These are phyloP conservation scores for Leishmania martiniquensis DNA, from an alignment of 208 protist genomes.

Conservation along the genomic window DNA sequence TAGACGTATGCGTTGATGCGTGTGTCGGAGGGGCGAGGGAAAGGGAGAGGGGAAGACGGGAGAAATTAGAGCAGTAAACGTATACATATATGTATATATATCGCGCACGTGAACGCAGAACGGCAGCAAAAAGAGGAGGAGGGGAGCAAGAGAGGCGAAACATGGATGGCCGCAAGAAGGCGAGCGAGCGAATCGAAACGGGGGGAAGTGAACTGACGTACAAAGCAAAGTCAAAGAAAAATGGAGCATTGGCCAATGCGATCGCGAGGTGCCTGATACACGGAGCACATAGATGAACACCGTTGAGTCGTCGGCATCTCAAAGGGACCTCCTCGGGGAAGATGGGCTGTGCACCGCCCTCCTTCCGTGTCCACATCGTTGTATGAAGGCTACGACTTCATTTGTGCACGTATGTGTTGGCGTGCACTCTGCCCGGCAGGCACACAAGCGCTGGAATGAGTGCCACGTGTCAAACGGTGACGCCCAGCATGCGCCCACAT, in stretches of 20 bases:
- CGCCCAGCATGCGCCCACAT: background rate
- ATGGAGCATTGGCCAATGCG: background rate
- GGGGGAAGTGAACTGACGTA: background rate
- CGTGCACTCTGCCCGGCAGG: background rate
- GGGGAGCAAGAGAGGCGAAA: background rate
- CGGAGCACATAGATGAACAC: background rate
- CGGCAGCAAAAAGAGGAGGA: background rate
- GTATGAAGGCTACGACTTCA: background rate
- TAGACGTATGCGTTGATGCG: background rate
- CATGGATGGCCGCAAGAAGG: background rate
- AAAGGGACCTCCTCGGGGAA: background rate
- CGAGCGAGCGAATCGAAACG: background rate
- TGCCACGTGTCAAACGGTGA: background rate
- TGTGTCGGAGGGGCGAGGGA: background rate
- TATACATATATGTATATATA: too few relatives aligned
- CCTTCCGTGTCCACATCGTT: background rate
- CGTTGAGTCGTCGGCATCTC: background rate
- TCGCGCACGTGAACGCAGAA: background rate
- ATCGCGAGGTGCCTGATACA: background rate
- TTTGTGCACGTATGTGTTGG: background rate
- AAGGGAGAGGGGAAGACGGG: background rate
- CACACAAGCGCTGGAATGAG: background rate
- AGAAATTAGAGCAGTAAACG: conserved; percentile 9
- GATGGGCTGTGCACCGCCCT: background rate
- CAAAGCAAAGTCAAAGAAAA: background rate